Percentiles rank a stretch among this genome's conserved stretches.
Conservation (phyloP, 2,329 filamentous ascomycete genomes). For the Hysterium pulicare region DNA sequence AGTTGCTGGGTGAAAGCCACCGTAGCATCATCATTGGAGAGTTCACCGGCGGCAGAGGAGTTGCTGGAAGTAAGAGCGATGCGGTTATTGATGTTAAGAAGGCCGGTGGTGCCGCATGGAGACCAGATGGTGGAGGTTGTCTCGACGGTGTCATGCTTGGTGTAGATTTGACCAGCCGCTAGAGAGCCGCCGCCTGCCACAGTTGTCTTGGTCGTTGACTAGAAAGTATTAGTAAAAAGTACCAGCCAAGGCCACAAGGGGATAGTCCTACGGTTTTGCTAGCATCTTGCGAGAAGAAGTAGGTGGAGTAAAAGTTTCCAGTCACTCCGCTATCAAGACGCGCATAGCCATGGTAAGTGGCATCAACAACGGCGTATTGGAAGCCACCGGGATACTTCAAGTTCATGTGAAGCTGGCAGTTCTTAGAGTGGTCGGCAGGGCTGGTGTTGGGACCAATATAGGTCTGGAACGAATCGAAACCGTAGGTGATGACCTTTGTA, state of each 20-base stretch:
- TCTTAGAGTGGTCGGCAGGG: conserved; percentile 30
- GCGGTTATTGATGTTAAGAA: conserved; percentile 34
- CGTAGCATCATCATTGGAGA: conserved; percentile 33
- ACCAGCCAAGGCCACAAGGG: no score
- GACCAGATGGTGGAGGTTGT: conserved; percentile 33
- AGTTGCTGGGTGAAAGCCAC: conserved; percentile 35
- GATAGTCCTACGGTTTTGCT: conserved; percentile 22
- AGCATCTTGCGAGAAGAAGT: conserved; percentile 37
- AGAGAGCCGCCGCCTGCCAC: conserved; percentile 38
- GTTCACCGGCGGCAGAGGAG: conserved; percentile 21
- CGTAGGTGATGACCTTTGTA: conserved; percentile 29
- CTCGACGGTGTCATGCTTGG: conserved; percentile 42
- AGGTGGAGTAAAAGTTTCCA: conserved; percentile 32
- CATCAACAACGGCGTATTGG: conserved; percentile 34
- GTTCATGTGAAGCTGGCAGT: conserved; percentile 36
- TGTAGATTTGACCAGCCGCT: conserved; percentile 41
- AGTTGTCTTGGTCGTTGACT: conserved; percentile 23
- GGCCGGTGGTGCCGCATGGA: conserved; percentile 29
- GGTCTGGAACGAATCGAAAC: conserved; percentile 33
- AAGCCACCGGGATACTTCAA: conserved; percentile 37
- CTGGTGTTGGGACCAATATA: conserved; percentile 30
- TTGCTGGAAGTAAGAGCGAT: conserved; percentile 23
- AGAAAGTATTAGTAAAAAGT: conserved; percentile 1
- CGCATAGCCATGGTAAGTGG: conserved; percentile 37
- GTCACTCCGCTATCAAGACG: conserved; percentile 32